Evolutionary conservation across 2,329 filamentous ascomycete genomes (phyloP).

Genomic region (Macrophomina tecta): DNA sequence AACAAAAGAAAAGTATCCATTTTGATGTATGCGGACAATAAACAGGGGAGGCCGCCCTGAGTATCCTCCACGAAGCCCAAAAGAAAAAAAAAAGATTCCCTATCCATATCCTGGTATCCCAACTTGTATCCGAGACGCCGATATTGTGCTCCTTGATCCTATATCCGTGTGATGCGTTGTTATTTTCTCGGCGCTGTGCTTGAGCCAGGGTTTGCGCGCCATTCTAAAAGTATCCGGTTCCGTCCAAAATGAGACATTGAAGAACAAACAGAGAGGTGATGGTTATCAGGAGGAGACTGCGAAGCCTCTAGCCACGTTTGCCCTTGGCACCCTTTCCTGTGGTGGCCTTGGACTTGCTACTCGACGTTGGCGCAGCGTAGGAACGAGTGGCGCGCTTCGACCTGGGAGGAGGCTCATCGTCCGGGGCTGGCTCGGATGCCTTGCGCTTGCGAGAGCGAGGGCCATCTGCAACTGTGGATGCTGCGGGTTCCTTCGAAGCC

Average conservation of each 20-base stretch:
- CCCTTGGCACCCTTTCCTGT: conserved; percentile 2
- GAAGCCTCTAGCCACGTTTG: background rate
- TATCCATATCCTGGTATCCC: conserved; percentile 11
- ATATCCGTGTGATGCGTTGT: background rate
- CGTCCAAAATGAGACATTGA: conserved; percentile 1
- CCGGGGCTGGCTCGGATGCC: conserved; percentile 34
- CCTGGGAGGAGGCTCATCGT: conserved; percentile 31
- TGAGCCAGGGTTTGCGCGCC: background rate
- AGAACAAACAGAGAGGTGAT: background rate
- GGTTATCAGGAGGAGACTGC: background rate
- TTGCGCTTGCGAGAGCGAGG: conserved; percentile 42
- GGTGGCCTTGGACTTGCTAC: conserved; percentile 38
- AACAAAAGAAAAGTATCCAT: conserved; percentile 1
- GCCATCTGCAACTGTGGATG: background rate
- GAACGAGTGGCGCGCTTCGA: conserved; percentile 40
- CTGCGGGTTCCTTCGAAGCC: conserved; percentile 3
- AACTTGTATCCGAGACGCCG: background rate
- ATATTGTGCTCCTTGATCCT: background rate
- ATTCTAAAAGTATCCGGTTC: background rate
- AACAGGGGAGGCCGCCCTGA: background rate
- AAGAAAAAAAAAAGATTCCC: background rate
- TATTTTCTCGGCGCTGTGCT: background rate
- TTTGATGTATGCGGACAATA: conserved; percentile 1
- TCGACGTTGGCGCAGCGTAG: conserved; percentile 45
- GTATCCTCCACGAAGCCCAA: conserved; percentile 3